These are phyloP conservation scores for Flaveria linearis DNA, from an alignment of 129 eudicot genomes.

Conservation along the genomic window DNA sequence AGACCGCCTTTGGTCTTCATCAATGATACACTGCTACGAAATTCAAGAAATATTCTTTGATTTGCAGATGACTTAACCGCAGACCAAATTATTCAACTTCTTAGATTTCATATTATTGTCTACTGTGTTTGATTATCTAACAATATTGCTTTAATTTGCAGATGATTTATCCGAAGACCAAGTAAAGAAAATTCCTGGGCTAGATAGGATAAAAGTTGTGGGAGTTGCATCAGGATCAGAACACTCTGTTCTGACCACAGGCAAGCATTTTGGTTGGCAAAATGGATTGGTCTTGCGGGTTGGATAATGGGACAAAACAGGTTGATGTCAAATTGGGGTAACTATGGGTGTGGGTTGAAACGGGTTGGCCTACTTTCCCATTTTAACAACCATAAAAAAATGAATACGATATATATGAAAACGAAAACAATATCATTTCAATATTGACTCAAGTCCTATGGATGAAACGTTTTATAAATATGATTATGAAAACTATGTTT, in stretches of 20 bases:
- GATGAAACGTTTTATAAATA: not conserved
- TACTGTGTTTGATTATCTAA: not conserved
- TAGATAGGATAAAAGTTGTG: constrained; percentile 42
- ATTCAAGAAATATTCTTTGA: too few species aligned
- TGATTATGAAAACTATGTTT: too few species aligned
- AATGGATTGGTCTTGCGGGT: not conserved
- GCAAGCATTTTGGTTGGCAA: constrained; percentile 34
- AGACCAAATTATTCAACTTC: not conserved
- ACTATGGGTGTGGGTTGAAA: not conserved
- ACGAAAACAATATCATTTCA: not conserved
- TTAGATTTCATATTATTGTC: not conserved
- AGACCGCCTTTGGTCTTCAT: too few species aligned
- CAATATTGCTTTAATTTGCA: constrained; percentile 19
- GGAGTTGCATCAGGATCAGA: constrained; percentile 93
- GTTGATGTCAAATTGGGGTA: not conserved
- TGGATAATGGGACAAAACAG: not conserved
- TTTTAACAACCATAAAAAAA: not conserved
- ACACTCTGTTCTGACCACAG: constrained; percentile 82
- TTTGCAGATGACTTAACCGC: too few species aligned
- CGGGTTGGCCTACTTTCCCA: not conserved
- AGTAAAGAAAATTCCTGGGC: constrained; percentile 38
- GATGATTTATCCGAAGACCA: constrained; percentile 39
- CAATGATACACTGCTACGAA: too few species aligned
- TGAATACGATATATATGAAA: too few species aligned
- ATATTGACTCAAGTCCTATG: not conserved